A percentile compares a stretch with the other conserved stretches of the same genome.
These are phyloP conservation scores for Leccinellum rugosiceps DNA, from an alignment of 768 basidiomycete species.

Conservation along the genomic window DNA sequence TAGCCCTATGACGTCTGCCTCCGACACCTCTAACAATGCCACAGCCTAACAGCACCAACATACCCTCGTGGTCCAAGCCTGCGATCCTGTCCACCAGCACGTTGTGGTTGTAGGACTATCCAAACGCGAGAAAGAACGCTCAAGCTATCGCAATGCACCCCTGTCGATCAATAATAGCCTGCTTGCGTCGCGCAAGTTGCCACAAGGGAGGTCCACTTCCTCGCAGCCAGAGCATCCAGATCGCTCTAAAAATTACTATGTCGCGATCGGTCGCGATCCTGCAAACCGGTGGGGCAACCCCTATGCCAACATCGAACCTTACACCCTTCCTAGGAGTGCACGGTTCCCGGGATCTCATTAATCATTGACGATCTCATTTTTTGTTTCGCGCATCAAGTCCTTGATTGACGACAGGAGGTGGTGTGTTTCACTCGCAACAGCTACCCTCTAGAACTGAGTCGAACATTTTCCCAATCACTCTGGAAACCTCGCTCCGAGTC, in stretches of 20 bases:
- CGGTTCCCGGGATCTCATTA: too few species aligned
- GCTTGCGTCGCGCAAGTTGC: slow-evolving; percentile 5
- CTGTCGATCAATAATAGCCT: slow-evolving; percentile 17
- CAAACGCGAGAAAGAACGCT: slow-evolving; percentile 37
- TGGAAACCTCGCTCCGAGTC: too few species aligned
- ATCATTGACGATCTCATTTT: too few species aligned
- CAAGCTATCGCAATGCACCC: slow-evolving; percentile 24
- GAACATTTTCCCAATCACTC: too few species aligned
- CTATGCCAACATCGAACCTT: slow-evolving; percentile 71
- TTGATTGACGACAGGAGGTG: too few species aligned
- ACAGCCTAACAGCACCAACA: too few species aligned
- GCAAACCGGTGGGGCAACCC: slow-evolving; percentile 56
- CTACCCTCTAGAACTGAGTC: too few species aligned
- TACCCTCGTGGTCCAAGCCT: slow-evolving; percentile 15
- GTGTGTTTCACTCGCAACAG: too few species aligned
- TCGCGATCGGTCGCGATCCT: slow-evolving; percentile 46
- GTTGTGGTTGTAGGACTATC: slow-evolving; percentile 34
- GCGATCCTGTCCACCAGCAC: slow-evolving; percentile 13
- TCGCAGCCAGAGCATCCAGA: slow-evolving; percentile 17
- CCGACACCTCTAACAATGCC: too few species aligned
- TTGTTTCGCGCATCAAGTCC: too few species aligned
- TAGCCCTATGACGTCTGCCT: too few species aligned
- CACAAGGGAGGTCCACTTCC: slow-evolving; percentile 2
- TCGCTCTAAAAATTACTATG: slow-evolving; percentile 49
- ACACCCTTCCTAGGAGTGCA: too few species aligned